These are phyloP conservation scores for Ailanthus altissimus DNA, from an alignment of 345 rosid species.

Conservation along the genomic window DNA sequence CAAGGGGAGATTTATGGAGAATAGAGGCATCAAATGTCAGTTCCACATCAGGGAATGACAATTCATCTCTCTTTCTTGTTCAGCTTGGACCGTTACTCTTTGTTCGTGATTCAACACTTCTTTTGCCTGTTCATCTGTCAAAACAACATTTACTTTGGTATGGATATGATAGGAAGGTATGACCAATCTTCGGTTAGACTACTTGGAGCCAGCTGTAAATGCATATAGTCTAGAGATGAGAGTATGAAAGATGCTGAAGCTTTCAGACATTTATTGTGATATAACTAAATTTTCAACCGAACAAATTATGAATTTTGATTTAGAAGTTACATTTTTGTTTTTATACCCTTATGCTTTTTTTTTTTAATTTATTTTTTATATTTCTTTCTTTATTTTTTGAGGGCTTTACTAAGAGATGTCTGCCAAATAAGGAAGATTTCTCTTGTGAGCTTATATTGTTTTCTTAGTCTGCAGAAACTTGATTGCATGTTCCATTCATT, in stretches of 20 bases:
- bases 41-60: slow-evolving; percentile 63
- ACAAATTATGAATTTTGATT: neutral
- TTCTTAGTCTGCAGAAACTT: neutral
- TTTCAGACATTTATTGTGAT: neutral
- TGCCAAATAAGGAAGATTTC: neutral
- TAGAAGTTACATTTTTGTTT: neutral
- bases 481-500: neutral
- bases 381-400: neutral
- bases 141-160: slow-evolving; percentile 99
- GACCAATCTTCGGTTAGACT: slow-evolving; percentile 12
- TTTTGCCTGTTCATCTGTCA: slow-evolving; percentile 85
- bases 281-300: neutral
- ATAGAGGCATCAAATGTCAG: slow-evolving; percentile 75
- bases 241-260: neutral
- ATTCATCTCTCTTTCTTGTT: slow-evolving; percentile 80
- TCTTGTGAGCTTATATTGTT: neutral
- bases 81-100: slow-evolving; percentile 95
- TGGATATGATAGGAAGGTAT: slow-evolving; percentile 94
- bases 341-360: neutral
- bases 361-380: neutral
- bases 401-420: neutral
- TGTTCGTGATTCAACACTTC: slow-evolving; percentile 85
- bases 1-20: slow-evolving; percentile 97
- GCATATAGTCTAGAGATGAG: neutral
- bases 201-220: neutral